A percentile compares a stretch with the other conserved stretches of the same genome.
These are phyloP conservation scores for Globisporangium radiosum DNA, from an alignment of 352 stramenopile genomes.

Conservation along the genomic window DNA sequence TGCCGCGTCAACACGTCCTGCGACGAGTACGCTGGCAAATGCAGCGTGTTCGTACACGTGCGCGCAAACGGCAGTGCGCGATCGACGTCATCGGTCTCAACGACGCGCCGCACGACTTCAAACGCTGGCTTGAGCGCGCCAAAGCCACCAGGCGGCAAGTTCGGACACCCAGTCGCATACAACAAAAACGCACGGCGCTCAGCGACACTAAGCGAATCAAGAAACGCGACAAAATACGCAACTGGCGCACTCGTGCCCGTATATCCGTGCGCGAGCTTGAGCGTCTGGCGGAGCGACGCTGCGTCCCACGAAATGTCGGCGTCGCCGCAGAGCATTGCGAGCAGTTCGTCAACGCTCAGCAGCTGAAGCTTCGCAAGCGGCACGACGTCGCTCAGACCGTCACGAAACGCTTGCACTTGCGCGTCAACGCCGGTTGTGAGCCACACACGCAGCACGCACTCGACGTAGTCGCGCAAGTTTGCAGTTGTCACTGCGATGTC, in stretches of 20 bases:
- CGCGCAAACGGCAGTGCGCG: conserved; percentile 71
- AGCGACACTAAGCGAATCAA: conserved; percentile 54
- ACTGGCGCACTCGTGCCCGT: conserved; percentile 67
- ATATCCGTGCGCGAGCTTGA: conserved; percentile 81
- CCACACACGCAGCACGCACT: conserved; percentile 53
- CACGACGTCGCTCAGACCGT: conserved; percentile 70
- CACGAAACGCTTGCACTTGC: conserved; percentile 70
- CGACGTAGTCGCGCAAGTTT: conserved; percentile 56
- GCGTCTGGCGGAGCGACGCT: conserved; percentile 52
- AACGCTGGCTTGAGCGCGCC: conserved; percentile 60
- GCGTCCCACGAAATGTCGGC: conserved; percentile 66
- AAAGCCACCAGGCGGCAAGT: conserved; percentile 70
- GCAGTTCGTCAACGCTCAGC: conserved; percentile 58
- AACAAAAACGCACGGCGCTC: conserved; percentile 70
- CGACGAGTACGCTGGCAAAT: conserved; percentile 77
- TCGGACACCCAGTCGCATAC: conserved; percentile 79
- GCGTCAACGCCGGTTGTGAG: conserved; percentile 48
- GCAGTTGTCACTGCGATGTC: conserved; percentile 37
- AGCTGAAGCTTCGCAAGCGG: conserved; percentile 63
- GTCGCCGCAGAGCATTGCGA: conserved; percentile 65
- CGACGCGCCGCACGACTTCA: conserved; percentile 75
- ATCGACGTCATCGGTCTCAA: conserved; percentile 67
- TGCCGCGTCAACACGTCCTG: conserved; percentile 54
- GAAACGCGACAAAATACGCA: conserved; percentile 57
- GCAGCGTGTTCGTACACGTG: conserved; percentile 83